Percentiles rank a stretch among this genome's conserved stretches.
These are phyloP conservation scores for Ceratocystis lukuohia DNA, from an alignment of 2,329 filamentous ascomycete genomes.

Conservation along the genomic window DNA sequence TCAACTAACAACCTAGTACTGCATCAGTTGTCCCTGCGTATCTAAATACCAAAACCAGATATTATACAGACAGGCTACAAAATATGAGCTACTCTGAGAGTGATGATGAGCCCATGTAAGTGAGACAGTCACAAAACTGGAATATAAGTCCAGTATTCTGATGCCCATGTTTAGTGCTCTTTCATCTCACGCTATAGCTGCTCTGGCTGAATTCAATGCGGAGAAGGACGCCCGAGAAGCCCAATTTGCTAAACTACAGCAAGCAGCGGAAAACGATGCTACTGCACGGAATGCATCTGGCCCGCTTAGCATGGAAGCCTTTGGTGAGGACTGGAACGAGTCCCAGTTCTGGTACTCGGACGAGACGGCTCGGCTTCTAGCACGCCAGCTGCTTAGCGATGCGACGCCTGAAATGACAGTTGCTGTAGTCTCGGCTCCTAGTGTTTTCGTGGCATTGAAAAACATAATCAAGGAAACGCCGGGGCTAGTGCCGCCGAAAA, in stretches of 20 bases:
- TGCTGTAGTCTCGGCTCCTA: slow-evolving; percentile 60
- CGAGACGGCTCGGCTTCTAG: slow-evolving; percentile 51
- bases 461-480: slow-evolving; percentile 39
- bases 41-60: not conserved
- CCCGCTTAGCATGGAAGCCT: slow-evolving; percentile 50
- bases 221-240: slow-evolving; percentile 55
- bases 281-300: slow-evolving; percentile 19
- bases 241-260: slow-evolving; percentile 55
- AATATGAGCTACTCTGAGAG: slow-evolving; percentile 14
- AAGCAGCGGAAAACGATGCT: slow-evolving; percentile 30
- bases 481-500: slow-evolving; percentile 33
- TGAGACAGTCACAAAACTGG: slow-evolving; percentile 1
- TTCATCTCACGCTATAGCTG: slow-evolving; percentile 50
- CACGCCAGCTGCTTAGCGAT: slow-evolving; percentile 50
- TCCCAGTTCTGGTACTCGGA: slow-evolving; percentile 77
- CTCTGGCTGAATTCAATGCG: slow-evolving; percentile 59
- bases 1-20: no score
- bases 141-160: not conserved
- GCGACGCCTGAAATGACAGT: slow-evolving; percentile 45
- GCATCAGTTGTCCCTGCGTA: no score
- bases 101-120: slow-evolving; percentile 40
- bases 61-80: no score
- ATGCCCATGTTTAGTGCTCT: slow-evolving; percentile 37
- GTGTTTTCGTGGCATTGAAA: slow-evolving; percentile 62
- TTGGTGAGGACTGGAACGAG: slow-evolving; percentile 70